Conservation (phyloP, 306 rosid species). For the Casuarina cunninghamiana region DNA sequence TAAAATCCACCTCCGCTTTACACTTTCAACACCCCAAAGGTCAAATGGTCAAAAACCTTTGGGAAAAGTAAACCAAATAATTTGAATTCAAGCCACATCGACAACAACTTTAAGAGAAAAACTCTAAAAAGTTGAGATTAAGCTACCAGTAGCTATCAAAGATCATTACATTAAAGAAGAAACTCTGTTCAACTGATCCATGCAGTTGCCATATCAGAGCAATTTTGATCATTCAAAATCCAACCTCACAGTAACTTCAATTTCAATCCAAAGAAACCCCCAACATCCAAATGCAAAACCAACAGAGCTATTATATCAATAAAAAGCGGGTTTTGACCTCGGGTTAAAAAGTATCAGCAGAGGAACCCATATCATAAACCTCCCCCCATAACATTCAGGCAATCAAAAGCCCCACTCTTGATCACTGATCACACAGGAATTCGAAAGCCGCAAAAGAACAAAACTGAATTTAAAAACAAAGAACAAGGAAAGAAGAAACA, state of each 20-base stretch:
- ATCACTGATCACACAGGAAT: not conserved
- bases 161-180: not conserved
- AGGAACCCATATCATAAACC: not conserved
- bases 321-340: not conserved
- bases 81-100: conserved; percentile 1
- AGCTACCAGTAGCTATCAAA: not conserved
- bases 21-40: not conserved
- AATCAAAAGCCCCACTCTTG: not conserved
- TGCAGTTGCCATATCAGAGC: conserved; percentile 1
- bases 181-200: conserved; percentile 13
- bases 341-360: not conserved
- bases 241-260: not conserved
- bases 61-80: not conserved
- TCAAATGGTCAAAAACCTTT: conserved; percentile 10
- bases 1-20: conserved; percentile 2
- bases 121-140: not conserved
- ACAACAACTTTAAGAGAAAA: conserved; percentile 4
- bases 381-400: not conserved
- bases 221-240: not conserved
- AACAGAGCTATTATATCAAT: not conserved
- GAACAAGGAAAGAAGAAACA: not conserved
- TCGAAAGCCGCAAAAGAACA: not conserved
- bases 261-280: not conserved
- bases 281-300: not conserved
- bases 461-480: not conserved